These are phyloP conservation scores for Sugiyamaella neomexicana DNA, from an alignment of 1,139 yeast species.

Conservation along the genomic window DNA sequence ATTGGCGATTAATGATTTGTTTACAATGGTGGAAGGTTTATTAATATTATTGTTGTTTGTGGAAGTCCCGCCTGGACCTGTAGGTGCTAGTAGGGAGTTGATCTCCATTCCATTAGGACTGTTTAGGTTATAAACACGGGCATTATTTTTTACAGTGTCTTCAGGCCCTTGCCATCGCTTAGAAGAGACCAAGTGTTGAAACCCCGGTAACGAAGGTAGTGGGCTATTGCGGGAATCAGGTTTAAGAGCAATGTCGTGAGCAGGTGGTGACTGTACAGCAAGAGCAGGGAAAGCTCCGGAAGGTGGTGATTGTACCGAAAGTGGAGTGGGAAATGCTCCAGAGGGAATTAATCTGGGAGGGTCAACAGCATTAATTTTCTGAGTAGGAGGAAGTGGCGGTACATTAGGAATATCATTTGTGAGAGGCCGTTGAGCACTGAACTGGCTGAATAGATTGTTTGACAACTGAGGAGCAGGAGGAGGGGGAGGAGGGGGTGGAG, in stretches of 20 bases:
- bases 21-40: neutral
- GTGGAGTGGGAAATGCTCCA: neutral
- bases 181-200: constrained; percentile 10
- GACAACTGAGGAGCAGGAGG: neutral
- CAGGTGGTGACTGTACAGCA: neutral
- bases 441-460: neutral
- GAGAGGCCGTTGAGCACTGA: neutral
- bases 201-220: constrained; percentile 11
- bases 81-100: constrained; percentile 3
- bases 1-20: neutral
- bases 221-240: constrained; percentile 8
- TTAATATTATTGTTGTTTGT: neutral
- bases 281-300: neutral
- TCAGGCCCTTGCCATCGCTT: constrained; percentile 9
- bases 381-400: neutral
- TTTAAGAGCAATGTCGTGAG: neutral
- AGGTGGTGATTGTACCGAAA: neutral
- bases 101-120: constrained; percentile 14
- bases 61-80: neutral
- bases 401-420: neutral
- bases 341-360: neutral
- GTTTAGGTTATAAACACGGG: neutral
- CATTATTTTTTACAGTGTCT: neutral
- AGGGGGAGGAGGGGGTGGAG: neutral
- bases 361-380: neutral